Percentiles rank a stretch among this genome's conserved stretches.
Conservation (phyloP, 306 rosid species). For the Castanea crenata region DNA sequence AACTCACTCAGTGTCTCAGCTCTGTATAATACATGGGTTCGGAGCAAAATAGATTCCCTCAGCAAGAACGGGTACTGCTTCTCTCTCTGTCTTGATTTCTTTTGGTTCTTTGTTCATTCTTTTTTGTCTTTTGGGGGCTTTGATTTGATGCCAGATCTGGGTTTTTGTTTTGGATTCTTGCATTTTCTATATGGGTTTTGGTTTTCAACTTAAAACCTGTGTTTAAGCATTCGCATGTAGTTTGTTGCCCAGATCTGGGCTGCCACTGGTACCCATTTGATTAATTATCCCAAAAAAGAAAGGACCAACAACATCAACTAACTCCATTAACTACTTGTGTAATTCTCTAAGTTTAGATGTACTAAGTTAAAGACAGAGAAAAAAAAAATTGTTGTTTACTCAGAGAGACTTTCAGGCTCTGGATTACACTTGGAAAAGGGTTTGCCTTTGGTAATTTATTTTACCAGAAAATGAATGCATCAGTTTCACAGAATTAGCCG, state of each 20-base stretch:
- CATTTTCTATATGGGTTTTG: slow-evolving; percentile 1
- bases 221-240: neutral
- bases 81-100: slow-evolving; percentile 9
- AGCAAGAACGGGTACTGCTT: slow-evolving; percentile 70
- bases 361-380: neutral
- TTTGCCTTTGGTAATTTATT: neutral
- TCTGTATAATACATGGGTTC: slow-evolving; percentile 58
- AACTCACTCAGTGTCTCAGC: neutral
- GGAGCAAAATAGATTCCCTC: slow-evolving; percentile 89
- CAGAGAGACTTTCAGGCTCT: neutral
- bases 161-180: slow-evolving; percentile 22
- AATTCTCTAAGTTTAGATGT: neutral
- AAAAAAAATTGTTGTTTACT: neutral
- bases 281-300: neutral
- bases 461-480: neutral
- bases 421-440: neutral
- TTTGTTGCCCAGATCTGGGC: slow-evolving; percentile 5
- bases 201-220: neutral
- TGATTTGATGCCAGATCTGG: slow-evolving; percentile 56
- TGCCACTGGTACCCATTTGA: neutral
- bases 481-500: neutral
- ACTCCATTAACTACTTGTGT: neutral
- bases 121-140: too few species aligned
- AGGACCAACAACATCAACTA: neutral
- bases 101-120: neutral